These are phyloP conservation scores for Fraxinus greggii DNA, from an alignment of 305 asterid species.

Conservation along the genomic window DNA sequence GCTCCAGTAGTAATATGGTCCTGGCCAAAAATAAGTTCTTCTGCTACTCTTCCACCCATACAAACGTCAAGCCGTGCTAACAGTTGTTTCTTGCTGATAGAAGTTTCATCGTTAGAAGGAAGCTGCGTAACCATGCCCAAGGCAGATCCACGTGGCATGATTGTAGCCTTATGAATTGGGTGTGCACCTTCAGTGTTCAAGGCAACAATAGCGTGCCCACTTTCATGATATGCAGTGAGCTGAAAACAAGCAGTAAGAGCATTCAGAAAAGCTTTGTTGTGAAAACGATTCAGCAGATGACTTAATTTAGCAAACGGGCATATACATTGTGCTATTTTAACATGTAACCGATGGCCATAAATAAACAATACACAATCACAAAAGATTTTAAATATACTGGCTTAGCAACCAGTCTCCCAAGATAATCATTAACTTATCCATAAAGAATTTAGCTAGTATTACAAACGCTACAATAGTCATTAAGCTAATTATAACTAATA, in stretches of 20 bases:
- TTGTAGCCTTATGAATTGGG: slow-evolving; percentile 96
- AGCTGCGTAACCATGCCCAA: slow-evolving; percentile 98
- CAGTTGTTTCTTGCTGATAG: slow-evolving; percentile 87
- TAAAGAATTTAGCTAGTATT: not conserved
- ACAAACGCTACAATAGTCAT: not conserved
- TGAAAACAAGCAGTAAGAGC: slow-evolving; percentile 28
- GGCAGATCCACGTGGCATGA: slow-evolving; percentile 92
- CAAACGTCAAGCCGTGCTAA: slow-evolving; percentile 95
- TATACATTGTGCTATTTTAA: not conserved
- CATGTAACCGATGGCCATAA: not conserved
- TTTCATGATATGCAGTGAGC: slow-evolving; percentile 98
- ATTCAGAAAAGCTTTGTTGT: not conserved
- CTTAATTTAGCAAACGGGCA: not conserved
- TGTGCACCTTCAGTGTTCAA: slow-evolving; percentile 92
- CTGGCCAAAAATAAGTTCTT: slow-evolving; percentile 87
- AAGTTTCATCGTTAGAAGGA: slow-evolving; percentile 89
- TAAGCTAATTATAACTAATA: not conserved
- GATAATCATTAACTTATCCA: not conserved
- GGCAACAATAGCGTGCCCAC: slow-evolving; percentile 96
- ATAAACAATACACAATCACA: not conserved
- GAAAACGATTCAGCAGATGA: not conserved
- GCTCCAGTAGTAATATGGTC: slow-evolving; percentile 91
- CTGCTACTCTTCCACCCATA: slow-evolving; percentile 98
- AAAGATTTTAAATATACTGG: not conserved
- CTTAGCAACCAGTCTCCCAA: not conserved